Percentiles rank a stretch among this genome's conserved stretches.
Evolutionary conservation across 441 rosid genomes (phyloP).

Genomic region (Cnidoscolus chayamansa): DNA sequence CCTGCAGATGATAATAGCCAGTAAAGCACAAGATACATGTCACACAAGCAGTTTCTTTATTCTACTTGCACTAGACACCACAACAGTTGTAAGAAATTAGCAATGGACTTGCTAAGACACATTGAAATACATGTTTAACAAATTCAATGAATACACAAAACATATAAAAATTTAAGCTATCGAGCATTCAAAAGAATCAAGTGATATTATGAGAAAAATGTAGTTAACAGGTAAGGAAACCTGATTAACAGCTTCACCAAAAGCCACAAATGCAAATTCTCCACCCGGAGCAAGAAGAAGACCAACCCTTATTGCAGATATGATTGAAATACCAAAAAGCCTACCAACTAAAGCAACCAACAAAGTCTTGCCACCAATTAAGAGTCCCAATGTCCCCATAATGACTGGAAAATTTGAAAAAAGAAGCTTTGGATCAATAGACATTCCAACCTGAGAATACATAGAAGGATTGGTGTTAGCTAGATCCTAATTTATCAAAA

Average conservation of each 20-base stretch:
- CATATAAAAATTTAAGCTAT: too few relatives aligned
- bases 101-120: not conserved
- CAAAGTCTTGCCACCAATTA: slow-evolving; percentile 85
- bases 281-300: slow-evolving; percentile 99
- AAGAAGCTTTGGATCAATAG: slow-evolving; percentile 96
- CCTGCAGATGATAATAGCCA: slow-evolving; percentile 49
- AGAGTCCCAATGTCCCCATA: slow-evolving; percentile 71
- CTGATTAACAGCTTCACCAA: slow-evolving; percentile 99
- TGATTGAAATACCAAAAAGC: slow-evolving; percentile 77
- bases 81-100: not conserved
- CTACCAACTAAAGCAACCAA: slow-evolving; percentile 74
- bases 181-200: not conserved
- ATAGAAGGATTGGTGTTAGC: slow-evolving; percentile 27
- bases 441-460: slow-evolving; percentile 94
- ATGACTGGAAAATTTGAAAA: slow-evolving; percentile 82
- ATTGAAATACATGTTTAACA: not conserved
- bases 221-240: slow-evolving; percentile 32
- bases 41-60: slow-evolving; percentile 6
- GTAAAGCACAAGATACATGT: not conserved
- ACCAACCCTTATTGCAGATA: slow-evolving; percentile 86
- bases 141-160: not conserved
- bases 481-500: slow-evolving; percentile 25
- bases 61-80: slow-evolving; percentile 2
- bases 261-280: slow-evolving; percentile 98
- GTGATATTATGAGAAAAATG: slow-evolving; percentile 1